Conservation (phyloP, 176 grass and related monocot species). For the Carex littledalei region DNA sequence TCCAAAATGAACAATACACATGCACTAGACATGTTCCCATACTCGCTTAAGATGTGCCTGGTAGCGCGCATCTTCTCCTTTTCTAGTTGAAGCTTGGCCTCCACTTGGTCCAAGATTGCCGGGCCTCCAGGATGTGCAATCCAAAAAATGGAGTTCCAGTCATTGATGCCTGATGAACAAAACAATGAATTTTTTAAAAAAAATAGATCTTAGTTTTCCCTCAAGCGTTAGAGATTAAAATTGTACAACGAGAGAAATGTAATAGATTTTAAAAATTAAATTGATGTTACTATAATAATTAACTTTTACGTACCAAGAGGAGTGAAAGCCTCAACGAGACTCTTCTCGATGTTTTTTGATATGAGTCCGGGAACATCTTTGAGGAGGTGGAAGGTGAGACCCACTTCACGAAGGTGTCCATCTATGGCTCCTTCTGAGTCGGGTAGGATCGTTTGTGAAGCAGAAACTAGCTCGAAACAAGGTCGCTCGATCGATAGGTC, state of each 20-base stretch:
- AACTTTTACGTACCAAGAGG: constrained; percentile 2
- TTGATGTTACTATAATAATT: not conserved
- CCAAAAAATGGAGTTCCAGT: no score
- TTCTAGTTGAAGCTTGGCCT: no score
- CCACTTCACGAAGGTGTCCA: not conserved
- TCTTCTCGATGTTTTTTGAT: not conserved
- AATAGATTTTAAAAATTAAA: no score
- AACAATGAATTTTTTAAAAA: not conserved
- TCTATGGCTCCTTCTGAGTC: constrained; percentile 9
- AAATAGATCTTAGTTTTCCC: not conserved
- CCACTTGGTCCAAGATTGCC: no score
- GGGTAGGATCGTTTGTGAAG: not conserved
- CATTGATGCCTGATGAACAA: not conserved
- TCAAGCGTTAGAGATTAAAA: not conserved
- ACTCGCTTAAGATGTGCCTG: no score
- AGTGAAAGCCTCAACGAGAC: not conserved
- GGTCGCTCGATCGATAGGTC: no score
- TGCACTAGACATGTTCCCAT: no score
- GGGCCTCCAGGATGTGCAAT: no score
- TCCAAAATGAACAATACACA: no score
- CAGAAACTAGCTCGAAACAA: not conserved
- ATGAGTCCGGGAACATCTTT: not conserved
- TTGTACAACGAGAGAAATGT: not conserved
- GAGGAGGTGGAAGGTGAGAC: constrained; percentile 5
- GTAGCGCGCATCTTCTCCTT: no score